These are phyloP conservation scores for Ambrosiella xylebori DNA, from an alignment of 2,329 filamentous ascomycete genomes.

Conservation along the genomic window DNA sequence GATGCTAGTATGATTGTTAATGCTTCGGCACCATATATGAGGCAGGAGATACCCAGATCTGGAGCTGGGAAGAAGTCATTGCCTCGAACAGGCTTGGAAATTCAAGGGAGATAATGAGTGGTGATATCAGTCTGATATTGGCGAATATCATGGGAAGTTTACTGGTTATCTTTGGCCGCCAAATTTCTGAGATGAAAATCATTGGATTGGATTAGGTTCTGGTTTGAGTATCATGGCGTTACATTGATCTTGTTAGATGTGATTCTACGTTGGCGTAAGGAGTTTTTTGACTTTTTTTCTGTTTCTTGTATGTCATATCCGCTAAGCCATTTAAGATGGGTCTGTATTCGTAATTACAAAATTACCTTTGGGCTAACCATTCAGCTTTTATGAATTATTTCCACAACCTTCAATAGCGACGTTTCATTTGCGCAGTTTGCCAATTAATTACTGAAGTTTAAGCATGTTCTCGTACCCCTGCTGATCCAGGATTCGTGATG, in stretches of 20 bases:
- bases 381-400: no score
- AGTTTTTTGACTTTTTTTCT: background rate
- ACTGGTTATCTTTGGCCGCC: background rate
- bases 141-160: background rate
- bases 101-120: conserved; percentile 6
- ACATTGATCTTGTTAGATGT: background rate
- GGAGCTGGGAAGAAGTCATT: conserved; percentile 9
- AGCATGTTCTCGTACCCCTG: no score
- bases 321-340: no score
- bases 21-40: conserved; percentile 9
- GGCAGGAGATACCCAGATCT: conserved; percentile 9
- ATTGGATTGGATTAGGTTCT: background rate
- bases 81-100: conserved; percentile 6
- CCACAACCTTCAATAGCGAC: no score
- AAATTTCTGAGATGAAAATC: background rate
- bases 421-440: no score
- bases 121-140: background rate
- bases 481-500: no score
- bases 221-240: no score
- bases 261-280: background rate
- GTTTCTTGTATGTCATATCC: no score
- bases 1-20: conserved; percentile 51
- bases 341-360: no score
- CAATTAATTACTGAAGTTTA: no score
- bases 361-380: no score